Conservation (phyloP, 345 rosid species). For the Cochlearia excelsa region DNA sequence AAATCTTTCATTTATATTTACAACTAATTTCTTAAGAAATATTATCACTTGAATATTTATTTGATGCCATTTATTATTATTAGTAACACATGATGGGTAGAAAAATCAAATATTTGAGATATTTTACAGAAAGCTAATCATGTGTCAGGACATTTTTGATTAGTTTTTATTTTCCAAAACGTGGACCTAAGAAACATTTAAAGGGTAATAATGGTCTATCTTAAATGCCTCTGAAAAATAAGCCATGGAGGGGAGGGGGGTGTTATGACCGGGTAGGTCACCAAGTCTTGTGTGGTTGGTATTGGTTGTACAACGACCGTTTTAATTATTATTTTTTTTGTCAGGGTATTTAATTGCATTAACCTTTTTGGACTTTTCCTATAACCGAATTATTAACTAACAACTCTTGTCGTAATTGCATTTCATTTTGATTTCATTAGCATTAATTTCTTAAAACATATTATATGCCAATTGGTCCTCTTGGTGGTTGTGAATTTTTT, state of each 20-base stretch:
- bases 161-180: neutral
- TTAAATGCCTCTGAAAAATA: slow-evolving; percentile 25
- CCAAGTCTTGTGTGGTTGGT: slow-evolving; percentile 30
- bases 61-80: neutral
- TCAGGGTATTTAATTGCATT: slow-evolving; percentile 4
- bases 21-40: neutral
- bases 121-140: slow-evolving; percentile 3
- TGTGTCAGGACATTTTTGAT: slow-evolving; percentile 11
- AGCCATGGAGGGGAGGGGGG: slow-evolving; percentile 7
- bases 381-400: neutral
- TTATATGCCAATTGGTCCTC: slow-evolving; percentile 12
- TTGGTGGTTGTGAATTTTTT: slow-evolving; percentile 11
- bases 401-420: neutral
- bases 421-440: neutral
- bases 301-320: slow-evolving; percentile 30
- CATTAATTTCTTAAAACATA: neutral
- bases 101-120: neutral
- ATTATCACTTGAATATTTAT: neutral
- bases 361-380: neutral
- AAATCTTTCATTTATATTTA: neutral
- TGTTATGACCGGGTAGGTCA: slow-evolving; percentile 30
- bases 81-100: neutral
- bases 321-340: neutral
- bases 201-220: slow-evolving; percentile 6
- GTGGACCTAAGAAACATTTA: slow-evolving; percentile 14